These are phyloP conservation scores for Stellera chamaejasme DNA, from an alignment of 345 rosid species.

Conservation along the genomic window DNA sequence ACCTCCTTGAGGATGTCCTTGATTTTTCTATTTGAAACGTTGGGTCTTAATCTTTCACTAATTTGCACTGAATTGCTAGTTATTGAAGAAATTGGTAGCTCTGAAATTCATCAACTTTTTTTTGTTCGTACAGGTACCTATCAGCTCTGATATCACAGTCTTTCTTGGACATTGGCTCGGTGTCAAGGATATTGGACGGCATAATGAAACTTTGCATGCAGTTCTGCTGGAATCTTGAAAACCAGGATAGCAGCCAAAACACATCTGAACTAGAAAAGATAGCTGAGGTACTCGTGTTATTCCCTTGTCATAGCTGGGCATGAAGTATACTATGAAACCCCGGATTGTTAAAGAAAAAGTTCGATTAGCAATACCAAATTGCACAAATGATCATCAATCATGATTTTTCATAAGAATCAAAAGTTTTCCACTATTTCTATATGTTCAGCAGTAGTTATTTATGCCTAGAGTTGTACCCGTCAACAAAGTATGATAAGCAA, in stretches of 20 bases:
- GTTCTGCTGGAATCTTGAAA: slow-evolving; percentile 97
- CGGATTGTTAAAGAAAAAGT: no score
- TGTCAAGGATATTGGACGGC: slow-evolving; percentile 88
- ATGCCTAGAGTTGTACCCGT: no score
- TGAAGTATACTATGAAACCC: no score
- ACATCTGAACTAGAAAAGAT: slow-evolving; percentile 75
- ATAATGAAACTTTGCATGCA: slow-evolving; percentile 95
- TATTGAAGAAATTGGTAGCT: background rate
- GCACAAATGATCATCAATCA: no score
- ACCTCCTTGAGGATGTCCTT: slow-evolving; percentile 4
- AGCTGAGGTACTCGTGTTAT: slow-evolving; percentile 47
- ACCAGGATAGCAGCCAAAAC: slow-evolving; percentile 71
- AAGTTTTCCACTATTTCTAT: no score
- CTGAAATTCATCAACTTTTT: background rate
- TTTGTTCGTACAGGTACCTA: slow-evolving; percentile 56
- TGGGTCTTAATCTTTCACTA: background rate
- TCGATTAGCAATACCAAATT: no score
- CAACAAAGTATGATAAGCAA: no score
- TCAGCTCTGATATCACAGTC: slow-evolving; percentile 95
- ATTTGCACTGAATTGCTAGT: slow-evolving; percentile 6
- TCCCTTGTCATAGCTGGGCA: no score
- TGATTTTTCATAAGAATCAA: no score
- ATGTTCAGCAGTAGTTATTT: no score
- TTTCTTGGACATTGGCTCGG: slow-evolving; percentile 93
- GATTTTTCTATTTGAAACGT: background rate